These are phyloP conservation scores for Boletus sp. DNA, from an alignment of 768 basidiomycete genomes.

Conservation along the genomic window DNA sequence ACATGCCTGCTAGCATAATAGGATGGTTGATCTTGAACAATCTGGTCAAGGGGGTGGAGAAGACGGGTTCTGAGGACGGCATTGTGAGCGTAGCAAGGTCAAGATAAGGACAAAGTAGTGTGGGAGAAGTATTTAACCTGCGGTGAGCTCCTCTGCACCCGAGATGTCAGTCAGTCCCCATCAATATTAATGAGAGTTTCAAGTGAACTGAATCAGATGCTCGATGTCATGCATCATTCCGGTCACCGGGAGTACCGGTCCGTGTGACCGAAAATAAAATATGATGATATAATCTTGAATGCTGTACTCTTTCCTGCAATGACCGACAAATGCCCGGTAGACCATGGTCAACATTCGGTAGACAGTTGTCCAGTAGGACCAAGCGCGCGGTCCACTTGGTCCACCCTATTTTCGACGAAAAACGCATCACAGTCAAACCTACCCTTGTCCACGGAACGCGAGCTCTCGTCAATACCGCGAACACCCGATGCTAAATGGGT, in stretches of 20 bases:
- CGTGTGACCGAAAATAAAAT: not conserved
- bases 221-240: not conserved
- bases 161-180: not conserved
- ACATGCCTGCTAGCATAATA: constrained; percentile 72
- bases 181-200: not conserved
- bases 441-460: constrained; percentile 58
- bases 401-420: constrained; percentile 26
- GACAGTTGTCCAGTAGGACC: constrained; percentile 70
- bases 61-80: constrained; percentile 64
- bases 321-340: constrained; percentile 49
- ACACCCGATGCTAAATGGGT: constrained; percentile 79
- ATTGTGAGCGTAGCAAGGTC: constrained; percentile 37
- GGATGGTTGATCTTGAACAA: constrained; percentile 81
- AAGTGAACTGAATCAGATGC: not conserved
- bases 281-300: constrained; percentile 18
- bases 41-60: constrained; percentile 71
- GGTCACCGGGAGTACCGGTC: not conserved
- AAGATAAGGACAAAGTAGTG: not conserved
- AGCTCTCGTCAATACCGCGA: constrained; percentile 87
- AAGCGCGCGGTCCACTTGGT: constrained; percentile 45
- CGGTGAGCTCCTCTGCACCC: not conserved
- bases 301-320: constrained; percentile 4
- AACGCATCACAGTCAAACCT: constrained; percentile 1
- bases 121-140: not conserved
- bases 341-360: constrained; percentile 35